Conservation (phyloP, 2,329 filamentous ascomycete species). For the Thyridium curvatum region DNA sequence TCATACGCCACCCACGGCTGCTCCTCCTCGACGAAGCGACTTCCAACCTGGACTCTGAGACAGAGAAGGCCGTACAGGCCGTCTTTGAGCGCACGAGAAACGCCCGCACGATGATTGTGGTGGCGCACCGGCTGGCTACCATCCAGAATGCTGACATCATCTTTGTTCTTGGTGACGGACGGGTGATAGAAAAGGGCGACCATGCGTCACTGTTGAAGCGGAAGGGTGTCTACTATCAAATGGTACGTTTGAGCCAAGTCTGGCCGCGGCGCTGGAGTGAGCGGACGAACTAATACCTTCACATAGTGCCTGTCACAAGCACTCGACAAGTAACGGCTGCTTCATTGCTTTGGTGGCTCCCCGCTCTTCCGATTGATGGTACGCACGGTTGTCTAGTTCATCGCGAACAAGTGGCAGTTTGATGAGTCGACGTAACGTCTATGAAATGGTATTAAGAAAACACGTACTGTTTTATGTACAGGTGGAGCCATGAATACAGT, state of each 20-base stretch:
- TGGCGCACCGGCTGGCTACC: slow-evolving; percentile 60
- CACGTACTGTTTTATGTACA: too few species aligned
- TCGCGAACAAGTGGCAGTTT: too few species aligned
- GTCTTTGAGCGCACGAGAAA: slow-evolving; percentile 30
- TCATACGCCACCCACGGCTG: slow-evolving; percentile 7
- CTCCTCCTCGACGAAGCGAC: slow-evolving; percentile 11
- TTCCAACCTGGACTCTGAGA: slow-evolving; percentile 11
- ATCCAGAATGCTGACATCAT: slow-evolving; percentile 66
- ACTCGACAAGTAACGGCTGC: slow-evolving; percentile 3
- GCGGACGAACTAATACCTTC: too few species aligned
- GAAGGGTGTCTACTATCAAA: slow-evolving; percentile 44
- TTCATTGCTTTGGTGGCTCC: too few species aligned
- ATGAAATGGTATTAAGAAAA: too few species aligned
- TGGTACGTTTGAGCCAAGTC: too few species aligned
- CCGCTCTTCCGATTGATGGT: too few species aligned
- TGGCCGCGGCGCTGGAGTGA: too few species aligned
- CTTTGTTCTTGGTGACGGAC: slow-evolving; percentile 60
- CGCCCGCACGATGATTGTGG: slow-evolving; percentile 56
- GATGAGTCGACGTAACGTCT: too few species aligned
- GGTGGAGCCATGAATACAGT: too few species aligned
- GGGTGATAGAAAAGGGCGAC: slow-evolving; percentile 55
- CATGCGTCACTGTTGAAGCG: slow-evolving; percentile 43
- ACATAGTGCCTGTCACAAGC: slow-evolving; percentile 10
- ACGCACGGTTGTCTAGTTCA: too few species aligned
- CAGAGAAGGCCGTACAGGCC: slow-evolving; percentile 10